phyloP scores from a whole-genome alignment of 495 filamentous ascomycete species.

The Hypoxylon cercidicola region DNA sequence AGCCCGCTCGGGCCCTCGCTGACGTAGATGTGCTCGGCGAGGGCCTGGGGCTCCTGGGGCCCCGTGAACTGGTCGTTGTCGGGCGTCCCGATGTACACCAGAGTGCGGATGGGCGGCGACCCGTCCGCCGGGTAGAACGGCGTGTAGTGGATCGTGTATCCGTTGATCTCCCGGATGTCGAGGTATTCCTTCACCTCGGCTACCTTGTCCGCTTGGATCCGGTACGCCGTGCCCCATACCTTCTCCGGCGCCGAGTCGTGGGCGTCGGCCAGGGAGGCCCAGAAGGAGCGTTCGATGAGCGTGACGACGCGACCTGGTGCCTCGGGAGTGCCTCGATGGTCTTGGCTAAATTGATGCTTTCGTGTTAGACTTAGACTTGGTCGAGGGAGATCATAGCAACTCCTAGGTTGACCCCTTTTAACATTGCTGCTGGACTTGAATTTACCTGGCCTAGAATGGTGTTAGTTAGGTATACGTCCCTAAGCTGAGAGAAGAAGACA shows the following conservation, averaged over 20 bases:
- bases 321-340: constrained; percentile 92
- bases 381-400: too few species aligned
- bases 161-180: constrained; percentile 96
- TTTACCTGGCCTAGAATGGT: constrained; percentile 66
- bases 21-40: constrained; percentile 85
- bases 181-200: constrained; percentile 89
- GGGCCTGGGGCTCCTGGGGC: constrained; percentile 77
- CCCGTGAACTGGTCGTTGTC: constrained; percentile 93
- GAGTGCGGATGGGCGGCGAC: constrained; percentile 55
- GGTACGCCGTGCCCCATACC: constrained; percentile 95
- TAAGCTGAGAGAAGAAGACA: constrained; percentile 13
- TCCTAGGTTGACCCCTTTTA: neutral
- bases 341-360: constrained; percentile 67
- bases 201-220: constrained; percentile 77
- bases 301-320: constrained; percentile 93
- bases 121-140: constrained; percentile 73
- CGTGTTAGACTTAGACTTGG: constrained; percentile 3
- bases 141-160: constrained; percentile 90
- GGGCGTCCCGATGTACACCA: constrained; percentile 96
- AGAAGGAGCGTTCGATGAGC: constrained; percentile 82
- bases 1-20: constrained; percentile 86
- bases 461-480: constrained; percentile 36
- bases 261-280: constrained; percentile 80
- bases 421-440: constrained; percentile 1
- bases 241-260: constrained; percentile 66